These are phyloP conservation scores for Aspergillus biplanus DNA, from an alignment of 495 filamentous ascomycete species.

Conservation along the genomic window DNA sequence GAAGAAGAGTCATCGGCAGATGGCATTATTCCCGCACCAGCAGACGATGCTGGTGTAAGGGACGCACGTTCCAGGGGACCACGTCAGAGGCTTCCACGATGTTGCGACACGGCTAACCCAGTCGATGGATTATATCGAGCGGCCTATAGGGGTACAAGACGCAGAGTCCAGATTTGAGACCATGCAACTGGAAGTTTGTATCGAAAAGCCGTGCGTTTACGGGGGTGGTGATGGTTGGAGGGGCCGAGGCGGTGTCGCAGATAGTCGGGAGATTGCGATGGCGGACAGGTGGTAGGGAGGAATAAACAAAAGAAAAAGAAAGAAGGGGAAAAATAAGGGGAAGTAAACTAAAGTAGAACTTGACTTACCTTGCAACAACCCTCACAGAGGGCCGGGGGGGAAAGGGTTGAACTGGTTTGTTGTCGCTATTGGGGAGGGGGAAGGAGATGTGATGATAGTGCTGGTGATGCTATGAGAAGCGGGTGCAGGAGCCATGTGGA, in stretches of 20 bases:
- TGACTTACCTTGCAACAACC: constrained; percentile 29
- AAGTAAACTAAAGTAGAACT: constrained; percentile 15
- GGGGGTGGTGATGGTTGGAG: constrained; percentile 29
- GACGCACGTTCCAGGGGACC: constrained; percentile 29
- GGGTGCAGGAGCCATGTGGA: constrained; percentile 19
- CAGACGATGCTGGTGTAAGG: constrained; percentile 34
- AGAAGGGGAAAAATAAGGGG: constrained; percentile 10
- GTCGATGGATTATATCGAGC: neutral
- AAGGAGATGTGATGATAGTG: constrained; percentile 18
- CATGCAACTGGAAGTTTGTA: constrained; percentile 13
- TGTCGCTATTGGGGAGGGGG: constrained; percentile 20
- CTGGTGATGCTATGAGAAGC: constrained; percentile 23
- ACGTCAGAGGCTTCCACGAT: constrained; percentile 21
- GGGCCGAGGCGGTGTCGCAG: constrained; percentile 50
- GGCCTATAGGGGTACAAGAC: neutral
- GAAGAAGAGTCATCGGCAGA: constrained; percentile 67
- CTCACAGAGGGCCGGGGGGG: constrained; percentile 31
- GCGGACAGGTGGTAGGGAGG: constrained; percentile 23
- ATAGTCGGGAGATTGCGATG: constrained; percentile 30
- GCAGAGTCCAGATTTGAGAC: constrained; percentile 1
- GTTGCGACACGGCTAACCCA: constrained; percentile 9
- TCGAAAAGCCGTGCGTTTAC: constrained; percentile 32
- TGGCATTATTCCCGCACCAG: constrained; percentile 48
- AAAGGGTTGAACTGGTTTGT: constrained; percentile 14
- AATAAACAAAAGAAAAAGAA: constrained; percentile 11